Evolutionary conservation across 371 early-diverging fungal genomes (phyloP).

Genomic region (Mycotypha africana): DNA sequence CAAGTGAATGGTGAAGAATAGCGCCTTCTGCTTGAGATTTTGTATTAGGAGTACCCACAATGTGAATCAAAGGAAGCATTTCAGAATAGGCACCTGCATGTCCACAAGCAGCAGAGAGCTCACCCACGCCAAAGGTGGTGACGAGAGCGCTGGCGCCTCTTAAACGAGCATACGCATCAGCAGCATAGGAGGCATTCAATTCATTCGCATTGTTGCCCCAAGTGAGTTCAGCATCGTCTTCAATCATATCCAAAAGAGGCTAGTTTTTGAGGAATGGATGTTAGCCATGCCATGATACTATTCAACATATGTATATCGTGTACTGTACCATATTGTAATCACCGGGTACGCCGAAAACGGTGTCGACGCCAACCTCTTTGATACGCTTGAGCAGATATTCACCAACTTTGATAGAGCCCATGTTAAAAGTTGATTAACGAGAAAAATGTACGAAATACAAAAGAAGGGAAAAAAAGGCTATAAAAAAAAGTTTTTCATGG

Average conservation of each 20-base stretch:
- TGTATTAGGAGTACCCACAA: constrained; percentile 48
- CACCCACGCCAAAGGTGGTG: constrained; percentile 58
- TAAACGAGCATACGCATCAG: constrained; percentile 51
- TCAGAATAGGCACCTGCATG: constrained; percentile 50
- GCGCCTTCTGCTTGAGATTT: constrained; percentile 37
- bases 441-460: too few relatives aligned
- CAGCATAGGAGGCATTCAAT: constrained; percentile 46
- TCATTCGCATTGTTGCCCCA: constrained; percentile 44
- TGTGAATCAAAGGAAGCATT: constrained; percentile 51
- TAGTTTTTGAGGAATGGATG: background rate
- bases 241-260: constrained; percentile 23
- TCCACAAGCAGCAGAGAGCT: constrained; percentile 45
- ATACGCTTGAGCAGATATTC: constrained; percentile 33
- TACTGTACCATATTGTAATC: constrained; percentile 42
- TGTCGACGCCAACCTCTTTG: constrained; percentile 38
- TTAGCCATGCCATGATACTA: background rate
- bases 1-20: constrained; percentile 49
- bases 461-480: background rate
- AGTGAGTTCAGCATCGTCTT: constrained; percentile 29
- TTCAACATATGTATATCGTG: background rate
- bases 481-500: too few relatives aligned
- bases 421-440: too few relatives aligned
- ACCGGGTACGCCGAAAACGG: constrained; percentile 43
- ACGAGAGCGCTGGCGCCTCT: constrained; percentile 34
- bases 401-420: constrained; percentile 21